These are phyloP conservation scores for Botryotinia calthae DNA, from an alignment of 2,329 filamentous ascomycete species.

Conservation along the genomic window DNA sequence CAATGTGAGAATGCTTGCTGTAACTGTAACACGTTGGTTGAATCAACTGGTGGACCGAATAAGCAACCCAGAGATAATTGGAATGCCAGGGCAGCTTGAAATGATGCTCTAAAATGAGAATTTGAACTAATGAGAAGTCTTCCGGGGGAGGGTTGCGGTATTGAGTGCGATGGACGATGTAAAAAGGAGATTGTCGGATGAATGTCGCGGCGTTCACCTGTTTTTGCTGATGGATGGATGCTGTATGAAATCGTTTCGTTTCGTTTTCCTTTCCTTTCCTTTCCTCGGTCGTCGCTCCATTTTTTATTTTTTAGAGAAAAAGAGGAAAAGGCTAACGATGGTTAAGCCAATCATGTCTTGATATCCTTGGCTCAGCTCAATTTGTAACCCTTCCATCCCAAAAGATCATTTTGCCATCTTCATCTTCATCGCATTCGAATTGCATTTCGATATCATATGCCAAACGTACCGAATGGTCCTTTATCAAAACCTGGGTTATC, in stretches of 20 bases:
- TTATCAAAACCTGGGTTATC: background rate
- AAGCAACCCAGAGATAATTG: background rate
- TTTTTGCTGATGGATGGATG: background rate
- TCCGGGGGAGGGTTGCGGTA: background rate
- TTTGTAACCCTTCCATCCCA: background rate
- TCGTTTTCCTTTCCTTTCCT: background rate
- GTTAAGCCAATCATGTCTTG: constrained; percentile 16
- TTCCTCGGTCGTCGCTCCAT: constrained; percentile 9
- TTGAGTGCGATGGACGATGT: background rate
- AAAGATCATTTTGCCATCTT: background rate
- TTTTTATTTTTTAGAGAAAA: background rate
- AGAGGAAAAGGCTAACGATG: constrained; percentile 5
- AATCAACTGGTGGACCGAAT: constrained; percentile 9
- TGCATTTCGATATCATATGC: background rate
- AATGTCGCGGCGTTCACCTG: constrained; percentile 6
- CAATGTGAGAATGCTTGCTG: constrained; percentile 12
- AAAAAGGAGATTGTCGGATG: constrained; percentile 9
- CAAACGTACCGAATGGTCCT: background rate
- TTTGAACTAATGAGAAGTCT: constrained; percentile 6
- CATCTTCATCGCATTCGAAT: background rate
- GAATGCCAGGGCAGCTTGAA: background rate
- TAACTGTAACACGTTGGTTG: constrained; percentile 9
- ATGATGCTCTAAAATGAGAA: background rate
- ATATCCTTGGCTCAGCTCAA: background rate
- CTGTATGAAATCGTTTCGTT: background rate